Percentiles rank a stretch among this genome's conserved stretches.
phyloP scores from a whole-genome alignment of 306 rosid genomes.

The Lotus japonicus region DNA sequence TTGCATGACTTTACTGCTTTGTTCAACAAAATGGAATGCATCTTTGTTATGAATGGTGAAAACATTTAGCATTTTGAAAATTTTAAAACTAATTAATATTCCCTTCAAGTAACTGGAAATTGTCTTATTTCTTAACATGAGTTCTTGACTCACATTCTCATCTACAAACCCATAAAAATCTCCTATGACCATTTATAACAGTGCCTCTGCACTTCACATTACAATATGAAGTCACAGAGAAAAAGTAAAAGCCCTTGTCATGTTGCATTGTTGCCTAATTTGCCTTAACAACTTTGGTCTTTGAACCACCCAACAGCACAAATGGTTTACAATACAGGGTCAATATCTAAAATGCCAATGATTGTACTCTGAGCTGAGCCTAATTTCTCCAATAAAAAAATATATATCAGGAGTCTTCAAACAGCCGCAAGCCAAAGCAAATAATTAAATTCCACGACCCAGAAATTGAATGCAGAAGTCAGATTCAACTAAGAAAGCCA shows the following conservation, averaged over 20 bases:
- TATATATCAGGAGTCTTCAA: neutral
- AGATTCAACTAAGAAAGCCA: neutral
- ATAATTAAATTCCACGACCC: neutral
- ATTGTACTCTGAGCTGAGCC: neutral
- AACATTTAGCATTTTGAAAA: neutral
- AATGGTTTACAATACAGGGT: neutral
- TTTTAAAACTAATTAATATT: neutral
- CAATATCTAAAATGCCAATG: neutral
- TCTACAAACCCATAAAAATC: neutral
- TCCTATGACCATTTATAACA: neutral
- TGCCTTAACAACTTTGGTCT: neutral
- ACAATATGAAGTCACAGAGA: neutral
- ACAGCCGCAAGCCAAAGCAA: neutral
- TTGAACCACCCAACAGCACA: neutral
- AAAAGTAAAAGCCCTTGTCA: neutral
- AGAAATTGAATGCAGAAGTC: conserved; percentile 1
- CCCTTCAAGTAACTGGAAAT: neutral
- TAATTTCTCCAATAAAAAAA: neutral
- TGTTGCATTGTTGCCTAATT: neutral
- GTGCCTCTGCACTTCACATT: neutral
- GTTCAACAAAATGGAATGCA: neutral
- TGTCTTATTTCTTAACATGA: neutral
- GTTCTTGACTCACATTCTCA: neutral
- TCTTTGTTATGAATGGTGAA: neutral
- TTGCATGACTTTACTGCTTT: neutral